Base-by-base conservation (phyloP, 2,329 filamentous ascomycete species). In the Colletotrichum eremochloae region DNA sequence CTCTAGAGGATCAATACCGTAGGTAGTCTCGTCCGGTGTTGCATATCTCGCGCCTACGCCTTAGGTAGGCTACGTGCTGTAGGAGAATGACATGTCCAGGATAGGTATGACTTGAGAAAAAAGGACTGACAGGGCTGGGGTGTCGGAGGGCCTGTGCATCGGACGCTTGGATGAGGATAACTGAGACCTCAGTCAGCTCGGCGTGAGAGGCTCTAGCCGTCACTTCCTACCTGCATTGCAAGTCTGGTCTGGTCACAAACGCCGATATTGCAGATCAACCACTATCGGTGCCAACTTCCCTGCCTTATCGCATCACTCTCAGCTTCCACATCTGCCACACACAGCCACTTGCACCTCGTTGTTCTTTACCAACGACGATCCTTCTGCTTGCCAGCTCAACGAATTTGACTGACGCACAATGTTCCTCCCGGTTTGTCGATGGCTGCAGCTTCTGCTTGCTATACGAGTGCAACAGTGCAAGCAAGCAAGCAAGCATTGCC, bases 181-280 rank as follows among this genome's bases (percentile, higher is more conserved):
- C 14, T 38, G 52, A 68, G 58, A 31, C 58, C 66, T 61, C 44
- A 24, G 46, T 64, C 69, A 72, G 66, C 66, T 72, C 66, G 60
- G 52, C 66, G 55, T 64, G n/a, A n/a, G 24, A 68, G 55, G 64
- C 44, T 68, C 68, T 64, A 46, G 46, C 61, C 24, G 53, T 56
- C 65, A 55, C 53, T 29, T 24, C n/a, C 33, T 14, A 14, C 48
- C 66, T 56, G 57, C 31, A 52, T 52, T 52, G 36, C 42, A 38
- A 57, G 40, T 6, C 42, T 44, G 42, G 42, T 42, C 62, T 33
- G 38, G 24, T 24, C 31, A 29, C 38, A 57, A 46, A 65, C 42
- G 46, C 57, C 36, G 38, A 44, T n/a, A 40, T 63, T 63, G 42
- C 50, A 58, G 65, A 71, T 71, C 56, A 63, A 46, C 55, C 52